Base-by-base conservation (phyloP, 352 stramenopile genomes). In the Phytophthora pluvialis region DNA sequence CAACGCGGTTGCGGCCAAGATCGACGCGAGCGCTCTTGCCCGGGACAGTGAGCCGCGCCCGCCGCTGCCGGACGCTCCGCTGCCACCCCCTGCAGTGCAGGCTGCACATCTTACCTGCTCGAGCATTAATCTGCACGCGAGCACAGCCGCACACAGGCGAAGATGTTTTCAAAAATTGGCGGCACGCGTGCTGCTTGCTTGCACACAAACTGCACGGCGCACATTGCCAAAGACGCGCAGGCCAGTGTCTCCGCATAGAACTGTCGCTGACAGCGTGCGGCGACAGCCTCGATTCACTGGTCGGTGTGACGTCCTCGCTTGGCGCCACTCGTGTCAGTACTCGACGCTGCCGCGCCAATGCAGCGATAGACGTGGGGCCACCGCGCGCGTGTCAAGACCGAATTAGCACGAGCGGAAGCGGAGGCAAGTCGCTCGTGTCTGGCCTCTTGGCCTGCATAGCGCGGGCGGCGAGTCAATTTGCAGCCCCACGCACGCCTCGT, bases 131-230 rank as follows among this genome's bases (percentile, higher is more conserved):
- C 28, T 40, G 5, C 42, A 31, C 28, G 60, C 32, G 40, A 52
- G 39, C 59, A 53, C 59, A 49, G 59, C 59, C 59, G 59, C 43
- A 67, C 50, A 43, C 9, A 26, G 3, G 33, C 46, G 40, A 57
- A 44, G 26, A 58, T 50, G 13, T 10, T 28, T 50, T 29, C 47
- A 65, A 52, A 60, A 52, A 47, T 50, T 64, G 36, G 26, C 38
- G 25, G 42, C 8, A 40, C 9, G 18, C 47, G 3, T 31, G 5
- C 29, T 49, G 56, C 44, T 47, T 46, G 56, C 56, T 57, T 21
- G 21, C 21, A 21, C 21, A 2, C 21, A 21, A 21, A 21, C 21
- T 39, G 47, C 33, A 56, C 16, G 33, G 8, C 33, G 42, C 42
- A 50, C 40, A 47, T 44, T 8, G 38, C 16, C 52, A 63, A 57